Conservation (phyloP, 352 stramenopile genomes). For the Pelagophyceae sp. region DNA sequence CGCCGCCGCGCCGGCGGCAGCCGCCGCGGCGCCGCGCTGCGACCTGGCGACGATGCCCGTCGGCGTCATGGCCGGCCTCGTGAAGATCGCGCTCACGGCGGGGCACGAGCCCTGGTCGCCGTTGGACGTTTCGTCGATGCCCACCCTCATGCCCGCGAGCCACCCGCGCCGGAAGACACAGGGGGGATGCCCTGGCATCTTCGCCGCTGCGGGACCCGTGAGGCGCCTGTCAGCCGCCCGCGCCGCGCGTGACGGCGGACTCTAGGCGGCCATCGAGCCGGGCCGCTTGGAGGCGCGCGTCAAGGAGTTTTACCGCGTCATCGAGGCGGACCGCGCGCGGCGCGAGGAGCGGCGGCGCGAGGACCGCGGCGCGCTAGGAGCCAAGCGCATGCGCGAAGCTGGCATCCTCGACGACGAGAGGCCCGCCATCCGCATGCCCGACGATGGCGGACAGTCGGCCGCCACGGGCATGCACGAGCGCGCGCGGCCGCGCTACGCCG, state of each 20-base stretch:
- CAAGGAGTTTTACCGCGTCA: slow-evolving; percentile 17
- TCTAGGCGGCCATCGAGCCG: slow-evolving; percentile 11
- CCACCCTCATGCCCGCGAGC: not conserved
- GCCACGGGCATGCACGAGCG: too few relatives aligned
- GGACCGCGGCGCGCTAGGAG: not conserved
- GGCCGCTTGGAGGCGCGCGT: slow-evolving; percentile 7
- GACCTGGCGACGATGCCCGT: slow-evolving; percentile 14
- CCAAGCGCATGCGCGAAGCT: not conserved
- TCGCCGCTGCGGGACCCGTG: too few relatives aligned
- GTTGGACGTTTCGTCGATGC: not conserved
- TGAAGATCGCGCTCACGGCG: not conserved
- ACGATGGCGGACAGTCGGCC: too few relatives aligned
- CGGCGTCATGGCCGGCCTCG: slow-evolving; percentile 15
- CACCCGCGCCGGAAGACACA: too few relatives aligned
- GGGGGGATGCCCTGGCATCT: too few relatives aligned
- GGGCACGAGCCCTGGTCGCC: slow-evolving; percentile 18
- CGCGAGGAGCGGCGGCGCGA: not conserved
- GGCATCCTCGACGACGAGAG: not conserved
- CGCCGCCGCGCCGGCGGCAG: not conserved
- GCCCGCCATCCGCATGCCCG: not conserved
- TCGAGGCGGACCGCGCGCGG: not conserved
- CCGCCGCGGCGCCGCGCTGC: not conserved
- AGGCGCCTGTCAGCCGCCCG: too few relatives aligned
- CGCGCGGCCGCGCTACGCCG: too few relatives aligned
- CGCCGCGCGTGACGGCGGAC: too few relatives aligned